Percentiles rank a stretch among this genome's conserved stretches.
These are phyloP conservation scores for Phylloporus rhodoxanthus DNA, from an alignment of 768 basidiomycete species.

Conservation along the genomic window DNA sequence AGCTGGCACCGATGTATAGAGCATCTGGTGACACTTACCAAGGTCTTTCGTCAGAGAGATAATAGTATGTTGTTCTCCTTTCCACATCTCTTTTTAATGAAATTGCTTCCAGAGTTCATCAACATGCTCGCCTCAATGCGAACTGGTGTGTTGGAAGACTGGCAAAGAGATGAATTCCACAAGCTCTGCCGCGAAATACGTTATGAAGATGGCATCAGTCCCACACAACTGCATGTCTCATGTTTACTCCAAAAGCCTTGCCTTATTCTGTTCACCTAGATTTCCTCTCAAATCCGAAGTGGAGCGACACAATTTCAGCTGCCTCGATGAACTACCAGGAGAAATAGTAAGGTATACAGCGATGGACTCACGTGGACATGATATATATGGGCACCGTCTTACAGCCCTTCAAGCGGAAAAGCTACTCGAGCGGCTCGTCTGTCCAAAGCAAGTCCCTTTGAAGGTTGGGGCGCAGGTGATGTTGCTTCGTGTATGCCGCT, in stretches of 20 bases:
- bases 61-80: constrained; percentile 30
- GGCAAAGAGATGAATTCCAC: constrained; percentile 66
- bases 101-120: constrained; percentile 60
- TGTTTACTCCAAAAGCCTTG: not conserved
- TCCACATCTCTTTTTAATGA: not conserved
- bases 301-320: constrained; percentile 19
- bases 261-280: constrained; percentile 9
- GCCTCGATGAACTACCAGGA: constrained; percentile 23
- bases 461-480: constrained; percentile 80
- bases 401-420: constrained; percentile 21
- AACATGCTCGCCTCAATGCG: constrained; percentile 98
- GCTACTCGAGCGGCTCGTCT: constrained; percentile 46
- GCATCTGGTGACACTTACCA: constrained; percentile 42
- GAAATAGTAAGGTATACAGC: constrained; percentile 31
- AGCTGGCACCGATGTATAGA: constrained; percentile 54
- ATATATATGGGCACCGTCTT: constrained; percentile 34
- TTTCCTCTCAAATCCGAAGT: constrained; percentile 27
- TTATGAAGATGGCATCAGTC: constrained; percentile 76
- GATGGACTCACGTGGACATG: constrained; percentile 42
- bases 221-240: constrained; percentile 77
- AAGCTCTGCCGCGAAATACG: constrained; percentile 55
- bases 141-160: constrained; percentile 62
- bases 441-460: constrained; percentile 41
- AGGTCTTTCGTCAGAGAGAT: constrained; percentile 72
- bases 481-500: constrained; percentile 36